Evolutionary conservation across 108 stramenopile genomes (phyloP).

Genomic region (Bacterosira constricta): DNA sequence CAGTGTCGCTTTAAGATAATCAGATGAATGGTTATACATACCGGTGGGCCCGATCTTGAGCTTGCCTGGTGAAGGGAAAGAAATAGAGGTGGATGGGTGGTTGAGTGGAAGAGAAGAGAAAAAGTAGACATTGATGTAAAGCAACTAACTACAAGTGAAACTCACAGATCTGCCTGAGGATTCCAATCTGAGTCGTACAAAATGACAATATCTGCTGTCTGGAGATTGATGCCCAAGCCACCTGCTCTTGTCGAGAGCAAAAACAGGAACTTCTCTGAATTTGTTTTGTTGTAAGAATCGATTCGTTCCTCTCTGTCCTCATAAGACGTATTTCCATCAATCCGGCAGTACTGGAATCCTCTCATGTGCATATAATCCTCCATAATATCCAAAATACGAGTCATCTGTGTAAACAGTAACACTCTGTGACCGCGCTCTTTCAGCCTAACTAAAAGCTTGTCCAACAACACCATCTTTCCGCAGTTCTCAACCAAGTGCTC

Average conservation of each 20-base stretch:
- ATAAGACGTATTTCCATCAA: conserved; percentile 97
- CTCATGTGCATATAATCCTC: conserved; percentile 92
- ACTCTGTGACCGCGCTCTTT: conserved; percentile 90
- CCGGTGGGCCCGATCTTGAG: conserved; percentile 92
- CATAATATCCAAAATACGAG: conserved; percentile 92
- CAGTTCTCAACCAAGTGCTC: conserved; percentile 90
- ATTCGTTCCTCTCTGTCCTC: conserved; percentile 93
- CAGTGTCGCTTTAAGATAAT: too few relatives aligned
- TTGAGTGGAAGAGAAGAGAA: background rate
- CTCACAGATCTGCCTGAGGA: conserved; percentile 97
- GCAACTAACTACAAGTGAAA: background rate
- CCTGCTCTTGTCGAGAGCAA: conserved; percentile 94
- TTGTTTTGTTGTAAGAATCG: conserved; percentile 90
- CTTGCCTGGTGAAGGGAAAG: conserved; percentile 91
- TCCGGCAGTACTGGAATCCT: conserved; percentile 90
- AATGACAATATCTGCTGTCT: conserved; percentile 93
- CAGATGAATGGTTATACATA: too few relatives aligned
- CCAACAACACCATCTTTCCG: conserved; percentile 86
- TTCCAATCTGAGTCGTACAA: conserved; percentile 98
- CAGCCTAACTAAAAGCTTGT: conserved; percentile 87
- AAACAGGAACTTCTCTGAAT: conserved; percentile 90
- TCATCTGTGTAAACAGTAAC: conserved; percentile 98
- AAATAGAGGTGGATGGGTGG: conserved; percentile 14
- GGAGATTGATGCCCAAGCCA: conserved; percentile 91
- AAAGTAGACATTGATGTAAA: background rate